Evolutionary conservation across 2,329 filamentous ascomycete species (phyloP), one percentile per base, ranked within the genome.

Genomic region (Chrysoporthe puriensis): DNA sequence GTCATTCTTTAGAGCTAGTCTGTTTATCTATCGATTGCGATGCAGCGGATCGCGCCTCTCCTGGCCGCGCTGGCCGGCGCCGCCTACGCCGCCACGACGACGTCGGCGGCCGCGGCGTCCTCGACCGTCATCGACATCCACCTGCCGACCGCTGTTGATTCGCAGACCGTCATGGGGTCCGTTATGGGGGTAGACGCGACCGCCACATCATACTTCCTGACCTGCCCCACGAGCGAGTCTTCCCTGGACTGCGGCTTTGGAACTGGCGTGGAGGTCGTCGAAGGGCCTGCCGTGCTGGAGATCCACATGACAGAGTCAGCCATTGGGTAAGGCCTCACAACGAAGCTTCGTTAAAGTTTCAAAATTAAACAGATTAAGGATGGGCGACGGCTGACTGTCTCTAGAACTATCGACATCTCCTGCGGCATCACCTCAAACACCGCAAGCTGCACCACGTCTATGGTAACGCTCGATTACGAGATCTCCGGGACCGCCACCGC

Each of bases 171-270:
- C 34, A 64, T 70, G 46, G 75, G 67, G 21, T 76, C 73, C 1
- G 70, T 76, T 50, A 67, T 76, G 68, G 66, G 66, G 26, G 73
- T 68, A n/a, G 70, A 62, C 42, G 64, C 73, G 16, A 72, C 70
- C 14, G 72, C 72, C 9, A 74, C 75, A 1, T 62, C 69, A 2
- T 75, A 71, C 64, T 57, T 62, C 40, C 32, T 76, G 32, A 46
- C 50, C 34, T 76, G 73, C 70, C 72, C 73, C 0, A 70, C 69
- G 40, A 68, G 60, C 59, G 63, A 62, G n/a, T 26, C 50, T 52
- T 21, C 43, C n/a, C 43, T 62, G 13, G 70, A 75, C 7, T 73
- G 73, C 58, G 70, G 72, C 9, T 66, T 73, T 4, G 71, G 62
- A 1, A 63, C 56, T 13, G 72, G 71, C 32, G 1, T 73, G 18